A percentile compares a stretch with the other conserved stretches of the same genome.
Conservation (phyloP, 2,329 filamentous ascomycete species). For the Botrytis tulipae region DNA sequence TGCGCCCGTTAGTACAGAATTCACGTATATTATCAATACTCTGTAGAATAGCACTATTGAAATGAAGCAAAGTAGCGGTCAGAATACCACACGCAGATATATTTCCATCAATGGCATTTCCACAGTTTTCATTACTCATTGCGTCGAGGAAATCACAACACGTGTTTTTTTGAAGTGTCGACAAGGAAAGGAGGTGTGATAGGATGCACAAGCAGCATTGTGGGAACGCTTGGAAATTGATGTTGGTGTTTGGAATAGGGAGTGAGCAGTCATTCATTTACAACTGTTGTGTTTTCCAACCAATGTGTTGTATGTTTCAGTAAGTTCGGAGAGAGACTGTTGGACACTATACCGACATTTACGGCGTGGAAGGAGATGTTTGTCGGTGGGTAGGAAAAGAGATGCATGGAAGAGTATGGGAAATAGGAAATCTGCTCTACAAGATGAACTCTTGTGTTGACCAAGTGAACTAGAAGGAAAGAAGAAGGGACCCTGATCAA, state of each 20-base stretch:
- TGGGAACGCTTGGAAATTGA: neutral
- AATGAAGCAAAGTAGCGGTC: constrained; percentile 1
- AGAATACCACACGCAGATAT: neutral
- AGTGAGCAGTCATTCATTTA: neutral
- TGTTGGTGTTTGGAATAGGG: neutral
- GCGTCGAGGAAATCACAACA: neutral
- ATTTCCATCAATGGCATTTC: neutral
- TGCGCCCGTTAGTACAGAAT: neutral
- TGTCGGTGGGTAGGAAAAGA: neutral
- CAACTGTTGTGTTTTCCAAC: neutral
- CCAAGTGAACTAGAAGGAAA: neutral
- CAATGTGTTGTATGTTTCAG: neutral
- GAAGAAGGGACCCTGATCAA: neutral
- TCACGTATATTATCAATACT: neutral
- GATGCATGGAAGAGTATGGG: neutral
- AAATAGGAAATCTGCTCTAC: neutral
- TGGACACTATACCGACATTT: neutral
- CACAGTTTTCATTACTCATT: neutral
- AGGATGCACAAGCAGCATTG: neutral
- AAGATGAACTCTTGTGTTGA: neutral
- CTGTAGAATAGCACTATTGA: neutral
- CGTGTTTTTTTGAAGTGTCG: neutral
- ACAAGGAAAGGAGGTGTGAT: neutral
- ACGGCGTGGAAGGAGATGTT: neutral
- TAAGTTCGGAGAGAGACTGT: neutral